Evolutionary conservation across 352 stramenopile species (phyloP), one percentile per base, ranked within the genome.

Genomic region (Phytopythium montanum): DNA sequence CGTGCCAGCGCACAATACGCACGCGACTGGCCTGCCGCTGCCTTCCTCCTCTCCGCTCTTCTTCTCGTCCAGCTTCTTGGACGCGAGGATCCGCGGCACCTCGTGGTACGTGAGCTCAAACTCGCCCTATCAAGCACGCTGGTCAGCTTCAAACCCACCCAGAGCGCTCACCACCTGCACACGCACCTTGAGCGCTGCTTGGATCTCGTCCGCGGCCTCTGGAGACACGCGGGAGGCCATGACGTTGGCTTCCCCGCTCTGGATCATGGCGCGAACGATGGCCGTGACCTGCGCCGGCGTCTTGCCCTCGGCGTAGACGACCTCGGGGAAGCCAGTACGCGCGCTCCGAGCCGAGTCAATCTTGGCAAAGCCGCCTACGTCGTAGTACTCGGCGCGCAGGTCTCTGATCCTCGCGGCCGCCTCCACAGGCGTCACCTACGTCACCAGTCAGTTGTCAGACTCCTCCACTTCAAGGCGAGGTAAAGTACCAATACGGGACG

Each of bases 281-380:
- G 65, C 58, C 7, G 85, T 83, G 39, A 99, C 85, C 61, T 98
- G 94, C 38, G 81, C 56, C 5, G 87, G 60, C 1, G 88, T 98
- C 69, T 99, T 99, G 26, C 90, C 93, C 71, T 97, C 83, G 16
- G 78, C 90, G 74, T 98, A 99, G 29, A 99, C 84, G 39, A 97
- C 95, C 57, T 99, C 95, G 0, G 96, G 96, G 64, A 99, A 98
- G 12, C 94, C 95, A 19, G 91, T 96, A n/a, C 96, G 86, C 41
- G 65, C 75, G 7, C 85, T 76, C 16, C 95, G 77, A 19, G 84
- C 80, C 46, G 92, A 95, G 70, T 98, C 95, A 29, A 98, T 90
- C 71, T 92, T 92, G 42, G 81, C 83, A 34, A 76, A 90, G 7
- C 69, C 52, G 2, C 70, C 79, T 12, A 90, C 65, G 26, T 70